phyloP scores from a whole-genome alignment of 2,329 filamentous ascomycete species.

The Monascus ruber region DNA sequence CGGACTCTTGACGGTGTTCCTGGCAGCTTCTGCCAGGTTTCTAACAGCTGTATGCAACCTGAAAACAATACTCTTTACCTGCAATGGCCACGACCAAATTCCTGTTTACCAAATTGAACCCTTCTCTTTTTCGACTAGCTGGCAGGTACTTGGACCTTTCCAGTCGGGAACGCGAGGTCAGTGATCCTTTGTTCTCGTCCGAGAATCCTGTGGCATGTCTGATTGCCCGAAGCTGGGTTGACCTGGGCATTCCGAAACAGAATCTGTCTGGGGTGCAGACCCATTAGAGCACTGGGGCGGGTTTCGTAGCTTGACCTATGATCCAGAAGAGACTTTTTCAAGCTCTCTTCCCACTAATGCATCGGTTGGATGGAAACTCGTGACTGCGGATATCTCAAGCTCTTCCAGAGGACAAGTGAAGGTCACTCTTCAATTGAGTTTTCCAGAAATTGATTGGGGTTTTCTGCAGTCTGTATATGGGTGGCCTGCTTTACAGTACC shows the following conservation, averaged over 20 bases:
- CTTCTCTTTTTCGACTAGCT: slow-evolving; percentile 21
- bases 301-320: slow-evolving; percentile 37
- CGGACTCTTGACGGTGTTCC: no score
- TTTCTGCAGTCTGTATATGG: slow-evolving; percentile 45
- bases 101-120: slow-evolving; percentile 1
- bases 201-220: background rate
- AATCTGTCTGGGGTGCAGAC: slow-evolving; percentile 49
- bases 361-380: slow-evolving; percentile 37
- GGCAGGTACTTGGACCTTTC: slow-evolving; percentile 47
- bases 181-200: slow-evolving; percentile 6
- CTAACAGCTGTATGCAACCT: no score
- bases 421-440: slow-evolving; percentile 34
- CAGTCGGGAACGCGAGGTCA: slow-evolving; percentile 48
- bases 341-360: slow-evolving; percentile 43
- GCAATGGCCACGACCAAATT: no score
- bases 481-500: slow-evolving; percentile 48
- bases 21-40: no score
- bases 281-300: slow-evolving; percentile 44
- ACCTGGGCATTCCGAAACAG: slow-evolving; percentile 20
- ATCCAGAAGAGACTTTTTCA: slow-evolving; percentile 31
- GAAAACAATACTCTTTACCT: no score
- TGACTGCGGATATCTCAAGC: slow-evolving; percentile 20
- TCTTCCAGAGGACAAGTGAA: slow-evolving; percentile 17
- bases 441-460: slow-evolving; percentile 43
- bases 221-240: slow-evolving; percentile 2